Percentiles rank a stretch among this genome's conserved stretches.
Conservation (phyloP, 2,329 filamentous ascomycete genomes). For the Alternaria consortialis region DNA sequence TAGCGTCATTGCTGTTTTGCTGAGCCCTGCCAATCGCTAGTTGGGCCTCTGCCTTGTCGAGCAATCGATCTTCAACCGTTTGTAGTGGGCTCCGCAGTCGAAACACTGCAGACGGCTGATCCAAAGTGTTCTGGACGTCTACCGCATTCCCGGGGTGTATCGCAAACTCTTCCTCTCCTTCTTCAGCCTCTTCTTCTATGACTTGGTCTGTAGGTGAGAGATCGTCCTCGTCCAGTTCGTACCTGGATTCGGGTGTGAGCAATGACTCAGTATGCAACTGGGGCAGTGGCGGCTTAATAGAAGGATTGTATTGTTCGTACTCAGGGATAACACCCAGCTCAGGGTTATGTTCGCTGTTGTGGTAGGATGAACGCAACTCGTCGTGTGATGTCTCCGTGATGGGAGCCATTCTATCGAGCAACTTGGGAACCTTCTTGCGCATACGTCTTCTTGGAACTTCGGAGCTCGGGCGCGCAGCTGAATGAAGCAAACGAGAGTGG, state of each 20-base stretch:
- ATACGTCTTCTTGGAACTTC: slow-evolving; percentile 13
- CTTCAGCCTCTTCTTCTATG: not conserved
- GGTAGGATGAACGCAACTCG: slow-evolving; percentile 20
- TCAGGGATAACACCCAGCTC: slow-evolving; percentile 31
- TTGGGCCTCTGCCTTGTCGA: slow-evolving; percentile 27
- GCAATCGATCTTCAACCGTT: slow-evolving; percentile 29
- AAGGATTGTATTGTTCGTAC: slow-evolving; percentile 18
- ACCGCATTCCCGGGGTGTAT: slow-evolving; percentile 15
- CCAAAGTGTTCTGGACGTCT: not conserved
- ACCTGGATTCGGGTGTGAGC: not conserved
- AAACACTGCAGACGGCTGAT: slow-evolving; percentile 5
- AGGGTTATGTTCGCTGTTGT: slow-evolving; percentile 18
- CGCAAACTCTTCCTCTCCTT: slow-evolving; percentile 1
- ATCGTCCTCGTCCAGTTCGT: slow-evolving; percentile 21
- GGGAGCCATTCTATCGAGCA: slow-evolving; percentile 32
- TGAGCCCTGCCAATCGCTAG: slow-evolving; percentile 8
- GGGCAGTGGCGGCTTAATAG: slow-evolving; percentile 1
- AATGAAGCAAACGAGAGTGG: not conserved
- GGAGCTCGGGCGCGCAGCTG: slow-evolving; percentile 6
- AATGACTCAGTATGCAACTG: slow-evolving; percentile 7
- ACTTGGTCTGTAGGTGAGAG: slow-evolving; percentile 20
- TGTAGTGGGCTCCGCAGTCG: slow-evolving; percentile 33
- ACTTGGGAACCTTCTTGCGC: slow-evolving; percentile 25
- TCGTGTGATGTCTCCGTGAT: slow-evolving; percentile 37
- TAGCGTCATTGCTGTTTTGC: slow-evolving; percentile 11